Evolutionary conservation across 2,329 filamentous ascomycete genomes (phyloP), one percentile per base, ranked within the genome.

Genomic region (Colletotrichum tropicale): DNA sequence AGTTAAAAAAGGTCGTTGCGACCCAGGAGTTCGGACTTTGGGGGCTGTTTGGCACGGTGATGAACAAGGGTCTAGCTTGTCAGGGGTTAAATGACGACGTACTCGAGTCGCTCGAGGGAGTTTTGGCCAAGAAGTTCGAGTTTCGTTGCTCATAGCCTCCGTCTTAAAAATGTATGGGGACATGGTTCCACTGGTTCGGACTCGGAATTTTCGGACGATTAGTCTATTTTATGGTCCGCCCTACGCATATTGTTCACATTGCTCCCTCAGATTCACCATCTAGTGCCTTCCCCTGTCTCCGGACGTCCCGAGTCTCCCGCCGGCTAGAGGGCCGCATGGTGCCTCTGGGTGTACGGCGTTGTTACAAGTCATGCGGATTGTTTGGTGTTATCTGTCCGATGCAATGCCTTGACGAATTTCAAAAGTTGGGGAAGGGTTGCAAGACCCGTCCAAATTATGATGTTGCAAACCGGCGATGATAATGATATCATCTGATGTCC

Each of bases 111-210:
- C 58, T 61, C 15, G 32, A 43, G 60, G 58, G 16, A 56, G 68
- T 75, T 67, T 75, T 58, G 38, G 62, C 69, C 66, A 74, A 74
- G 70, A 62, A 24, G 28, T 70, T 76, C 43, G 60, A 70, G 74
- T 76, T 74, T 76, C 74, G 66, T 34, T 36, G 24, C 66, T 21
- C 60, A 66, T 61, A 28, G 65, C 18, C 24, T 16, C 55, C 60
- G 70, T 76, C 65, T 74, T 64, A 38, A 52, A 12, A 61, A 12
- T 30, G 38, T 64, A 72, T 72, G 62, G 72, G 28, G 2, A 66
- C 70, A 76, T 65, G 64, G 70, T 43, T 66, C 52, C 38, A 73
- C 43, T 38, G 58, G 18, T 58, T 61, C 60, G 65, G 65, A n/a
- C 38, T 74, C 60, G 70, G 64, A n/a, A 43, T 61, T 15, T 30